Percentiles rank a stretch among this genome's conserved stretches.
These are phyloP conservation scores for Ceratobasidium sp. DNA, from an alignment of 1,284 basidiomycete genomes.

Conservation along the genomic window DNA sequence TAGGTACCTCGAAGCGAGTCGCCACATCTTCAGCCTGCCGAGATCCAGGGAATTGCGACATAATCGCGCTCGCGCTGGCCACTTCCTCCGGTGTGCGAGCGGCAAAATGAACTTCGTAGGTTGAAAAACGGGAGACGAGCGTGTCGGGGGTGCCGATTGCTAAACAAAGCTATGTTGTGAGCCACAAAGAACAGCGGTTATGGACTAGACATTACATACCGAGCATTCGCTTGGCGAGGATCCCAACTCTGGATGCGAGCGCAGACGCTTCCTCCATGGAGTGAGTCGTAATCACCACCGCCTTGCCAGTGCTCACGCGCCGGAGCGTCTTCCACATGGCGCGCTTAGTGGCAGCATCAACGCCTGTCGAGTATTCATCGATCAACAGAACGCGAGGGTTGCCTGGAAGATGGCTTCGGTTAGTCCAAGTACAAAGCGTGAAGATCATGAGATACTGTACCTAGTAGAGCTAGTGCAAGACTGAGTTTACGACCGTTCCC, in stretches of 20 bases:
- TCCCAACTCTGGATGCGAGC: constrained; percentile 76
- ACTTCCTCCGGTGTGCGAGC: constrained; percentile 71
- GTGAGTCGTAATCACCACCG: constrained; percentile 63
- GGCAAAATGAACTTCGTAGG: constrained; percentile 82
- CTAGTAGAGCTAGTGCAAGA: constrained; percentile 81
- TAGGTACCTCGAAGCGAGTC: constrained; percentile 79
- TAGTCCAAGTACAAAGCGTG: not conserved
- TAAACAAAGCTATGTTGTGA: constrained; percentile 44
- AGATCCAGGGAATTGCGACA: constrained; percentile 69
- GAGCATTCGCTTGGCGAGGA: constrained; percentile 73
- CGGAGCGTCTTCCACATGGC: constrained; percentile 84
- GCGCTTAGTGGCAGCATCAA: constrained; percentile 84
- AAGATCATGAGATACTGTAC: constrained; percentile 52
- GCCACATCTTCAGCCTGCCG: constrained; percentile 79
- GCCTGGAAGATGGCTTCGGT: constrained; percentile 55
- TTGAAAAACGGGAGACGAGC: constrained; percentile 71
- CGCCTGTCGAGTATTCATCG: constrained; percentile 85
- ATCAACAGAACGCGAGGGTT: constrained; percentile 82
- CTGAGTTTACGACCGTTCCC: constrained; percentile 84
- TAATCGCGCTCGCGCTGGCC: constrained; percentile 64
- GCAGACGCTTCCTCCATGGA: constrained; percentile 87
- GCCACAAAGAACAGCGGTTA: not conserved
- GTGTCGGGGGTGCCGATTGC: constrained; percentile 74
- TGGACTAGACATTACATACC: constrained; percentile 56
- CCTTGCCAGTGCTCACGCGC: constrained; percentile 70